Base-by-base conservation (phyloP, 441 rosid species). In the Breynia disticha region DNA sequence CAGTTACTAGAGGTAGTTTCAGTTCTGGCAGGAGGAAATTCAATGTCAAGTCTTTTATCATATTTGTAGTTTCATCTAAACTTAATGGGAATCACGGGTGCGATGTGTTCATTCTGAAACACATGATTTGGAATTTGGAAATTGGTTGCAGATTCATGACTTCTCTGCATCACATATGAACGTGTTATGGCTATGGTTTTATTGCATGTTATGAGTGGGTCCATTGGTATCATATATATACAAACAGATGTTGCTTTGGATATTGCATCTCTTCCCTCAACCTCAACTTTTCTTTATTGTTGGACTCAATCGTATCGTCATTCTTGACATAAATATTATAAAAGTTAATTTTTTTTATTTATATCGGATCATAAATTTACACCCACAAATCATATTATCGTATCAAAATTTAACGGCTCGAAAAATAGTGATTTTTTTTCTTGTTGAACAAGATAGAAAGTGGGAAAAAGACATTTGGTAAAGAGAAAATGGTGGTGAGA, bases 71-170 rank as follows among this genome's bases (percentile, higher is more conserved):
- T 28, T 28, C 35, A 28, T 18, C 54, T 63, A 66, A 52, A 52
- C 64, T 59, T 65, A 44, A 21, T 52, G 53, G 53, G 72, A 68
- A 75, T 63, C 70, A 64, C 51, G 76, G 72, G 68, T 59, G 62
- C n/a, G 60, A 62, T 63, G 63, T 74, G 75, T 63, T 73, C 58
- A 21, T 61, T 68, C 35, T 61, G 32, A 35, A 62, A 67, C 56
- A 22, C 55, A 47, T 24, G 52, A 48, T 49, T 19, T 2, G 54
- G 11, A 46, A 4, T 1, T 46, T 17, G 50, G 19, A 0, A 5
- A 16, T 39, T n/a, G n/a, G n/a, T n/a, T n/a, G n/a, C n/a, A 16
- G 47, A 14, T 16, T 14, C 28, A 21, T 28, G 18, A 57, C 35
- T 28, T 28, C 35, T 41, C 13, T 41, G 44, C 44, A 28, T 28